Base-by-base conservation (phyloP, 495 filamentous ascomycete species). In the Aspergillus avenaceus region DNA sequence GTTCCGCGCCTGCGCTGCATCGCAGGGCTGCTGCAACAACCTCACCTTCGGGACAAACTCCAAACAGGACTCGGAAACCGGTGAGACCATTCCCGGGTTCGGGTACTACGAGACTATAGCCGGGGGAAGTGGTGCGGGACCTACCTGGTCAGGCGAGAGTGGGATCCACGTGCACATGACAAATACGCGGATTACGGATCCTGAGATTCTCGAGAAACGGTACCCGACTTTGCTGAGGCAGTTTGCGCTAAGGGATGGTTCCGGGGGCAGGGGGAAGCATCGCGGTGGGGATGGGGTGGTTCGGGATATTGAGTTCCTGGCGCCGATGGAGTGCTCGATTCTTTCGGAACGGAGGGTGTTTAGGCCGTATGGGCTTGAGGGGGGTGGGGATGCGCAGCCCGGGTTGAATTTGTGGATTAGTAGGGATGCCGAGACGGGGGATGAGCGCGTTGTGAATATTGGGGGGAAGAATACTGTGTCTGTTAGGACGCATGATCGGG, bases 81-180 rank as follows among this genome's bases (percentile, higher is more conserved):
- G 92, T 49, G 84, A 85, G 26, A 90, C 90, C 55, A 70, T 83
- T 14, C 73, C 82, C n/a, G 91, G 90, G 13, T 98, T 98, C 65
- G 93, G 93, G 14, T 98, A 98, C 76, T 97, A 97, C 70, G 91
- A 97, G 70, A 97, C 91, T 1, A 96, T 97, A 61, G 90, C 92
- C 2, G 93, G 93, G 22, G 93, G 93, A 8, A 87, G 83, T 54
- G 93, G 93, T 44, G 93, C 93, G 0, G 91, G 92, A 0, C 81
- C 87, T 1, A 78, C 79, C 28, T 98, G 93, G 93, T 79, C 88
- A 46, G 93, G 93, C 37, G 90, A 90, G 7, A 85, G 80, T 43
- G 93, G 93, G 36, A 89, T 97, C 37, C 93, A 98, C 63, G 86
- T 84, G 18, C 92, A 97, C 67, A 98, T 97, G 92, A 98, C 93